Percentiles rank a stretch among this genome's conserved stretches.
Conservation (phyloP, 148 eudicot species). For the Gaultheria prostrata region DNA sequence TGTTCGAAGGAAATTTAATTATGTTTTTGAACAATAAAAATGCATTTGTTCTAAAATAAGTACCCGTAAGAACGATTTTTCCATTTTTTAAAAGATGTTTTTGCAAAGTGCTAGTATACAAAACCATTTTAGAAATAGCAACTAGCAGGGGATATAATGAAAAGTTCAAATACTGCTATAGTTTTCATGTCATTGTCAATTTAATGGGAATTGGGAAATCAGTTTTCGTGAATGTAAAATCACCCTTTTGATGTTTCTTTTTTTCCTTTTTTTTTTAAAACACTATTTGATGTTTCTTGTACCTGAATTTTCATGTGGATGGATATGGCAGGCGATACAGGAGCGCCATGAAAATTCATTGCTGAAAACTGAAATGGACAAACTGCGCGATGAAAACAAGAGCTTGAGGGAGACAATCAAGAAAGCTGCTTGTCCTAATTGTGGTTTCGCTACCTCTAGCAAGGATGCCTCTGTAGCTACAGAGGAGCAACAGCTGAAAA, state of each 20-base stretch:
- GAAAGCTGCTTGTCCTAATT: constrained; percentile 64
- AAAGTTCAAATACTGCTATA: neutral
- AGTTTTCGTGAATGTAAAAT: neutral
- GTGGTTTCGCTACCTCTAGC: constrained; percentile 62
- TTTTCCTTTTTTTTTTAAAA: neutral
- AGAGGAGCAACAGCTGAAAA: constrained; percentile 69
- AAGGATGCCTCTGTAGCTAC: constrained; percentile 32
- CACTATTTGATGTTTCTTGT: neutral
- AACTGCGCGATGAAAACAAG: constrained; percentile 71
- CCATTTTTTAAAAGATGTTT: neutral
- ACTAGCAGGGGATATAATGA: neutral
- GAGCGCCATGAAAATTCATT: constrained; percentile 93
- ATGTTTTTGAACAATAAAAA: neutral
- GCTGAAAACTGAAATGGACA: constrained; percentile 75
- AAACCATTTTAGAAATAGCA: neutral
- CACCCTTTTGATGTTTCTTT: neutral
- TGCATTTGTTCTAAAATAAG: neutral
- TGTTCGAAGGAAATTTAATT: neutral
- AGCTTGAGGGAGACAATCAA: constrained; percentile 58
- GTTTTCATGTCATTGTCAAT: neutral
- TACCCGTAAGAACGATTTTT: neutral
- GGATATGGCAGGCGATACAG: constrained; percentile 72
- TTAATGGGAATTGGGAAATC: neutral
- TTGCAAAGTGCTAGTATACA: neutral
- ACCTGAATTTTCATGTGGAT: neutral